phyloP scores from a whole-genome alignment of 768 basidiomycete genomes.

The Tricholoma bakamatsutake region DNA sequence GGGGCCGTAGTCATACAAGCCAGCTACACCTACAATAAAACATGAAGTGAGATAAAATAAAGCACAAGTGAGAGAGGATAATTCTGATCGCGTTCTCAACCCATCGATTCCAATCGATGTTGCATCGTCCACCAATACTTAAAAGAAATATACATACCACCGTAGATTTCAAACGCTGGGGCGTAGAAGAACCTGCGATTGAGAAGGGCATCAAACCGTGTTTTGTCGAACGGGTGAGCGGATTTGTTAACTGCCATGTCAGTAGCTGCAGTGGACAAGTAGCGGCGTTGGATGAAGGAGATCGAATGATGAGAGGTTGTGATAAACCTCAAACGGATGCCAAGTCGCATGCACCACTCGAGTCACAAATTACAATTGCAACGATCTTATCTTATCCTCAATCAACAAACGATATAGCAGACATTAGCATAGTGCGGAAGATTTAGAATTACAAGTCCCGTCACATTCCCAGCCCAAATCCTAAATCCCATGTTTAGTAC shows the following conservation, averaged over 20 bases:
- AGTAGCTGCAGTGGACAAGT: constrained; percentile 12
- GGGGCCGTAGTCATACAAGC: constrained; percentile 96
- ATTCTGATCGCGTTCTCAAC: background rate
- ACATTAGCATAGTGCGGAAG: background rate
- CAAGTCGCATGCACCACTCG: constrained; percentile 14
- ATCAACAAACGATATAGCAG: too few species aligned
- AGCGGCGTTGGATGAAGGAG: constrained; percentile 3
- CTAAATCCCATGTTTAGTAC: background rate
- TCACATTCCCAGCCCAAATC: background rate
- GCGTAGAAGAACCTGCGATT: constrained; percentile 95
- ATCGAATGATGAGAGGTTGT: constrained; percentile 10
- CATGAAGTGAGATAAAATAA: background rate
- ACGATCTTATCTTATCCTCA: background rate
- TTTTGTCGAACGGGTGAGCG: constrained; percentile 84
- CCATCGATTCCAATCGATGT: background rate
- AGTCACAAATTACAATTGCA: constrained; percentile 4
- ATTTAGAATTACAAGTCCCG: background rate
- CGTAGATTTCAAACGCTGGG: constrained; percentile 98
- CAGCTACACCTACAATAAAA: constrained; percentile 72
- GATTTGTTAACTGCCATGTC: constrained; percentile 61
- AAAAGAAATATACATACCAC: constrained; percentile 51
- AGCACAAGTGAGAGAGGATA: too few species aligned
- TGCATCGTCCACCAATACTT: background rate
- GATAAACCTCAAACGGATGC: constrained; percentile 11
- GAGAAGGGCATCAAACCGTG: constrained; percentile 76